A percentile compares a stretch with the other conserved stretches of the same genome.
Evolutionary conservation across 1,139 yeast genomes (phyloP).

Genomic region (Groenewaldozyma sp.): DNA sequence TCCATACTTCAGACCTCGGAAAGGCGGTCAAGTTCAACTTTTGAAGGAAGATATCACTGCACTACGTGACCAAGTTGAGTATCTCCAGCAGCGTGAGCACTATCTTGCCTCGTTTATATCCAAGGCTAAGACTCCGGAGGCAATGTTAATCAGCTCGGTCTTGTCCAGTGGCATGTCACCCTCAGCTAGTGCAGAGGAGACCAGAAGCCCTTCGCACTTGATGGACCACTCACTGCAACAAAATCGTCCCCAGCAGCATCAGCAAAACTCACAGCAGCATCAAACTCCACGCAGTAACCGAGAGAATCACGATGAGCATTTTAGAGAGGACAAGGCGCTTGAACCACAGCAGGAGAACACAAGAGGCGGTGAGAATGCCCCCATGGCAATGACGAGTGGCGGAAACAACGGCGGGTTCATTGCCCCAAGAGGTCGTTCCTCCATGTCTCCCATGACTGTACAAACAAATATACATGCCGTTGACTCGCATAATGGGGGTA

Average conservation of each 20-base stretch:
- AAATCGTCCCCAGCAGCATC: too few relatives aligned
- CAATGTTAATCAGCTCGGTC: neutral
- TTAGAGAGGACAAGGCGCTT: too few relatives aligned
- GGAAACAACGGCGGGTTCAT: neutral
- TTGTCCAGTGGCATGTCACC: neutral
- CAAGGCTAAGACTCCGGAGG: neutral
- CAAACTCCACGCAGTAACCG: neutral
- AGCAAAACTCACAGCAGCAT: too few relatives aligned
- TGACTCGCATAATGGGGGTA: neutral
- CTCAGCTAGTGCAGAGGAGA: neutral
- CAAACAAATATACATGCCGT: neutral
- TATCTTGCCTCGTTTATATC: conserved; percentile 16
- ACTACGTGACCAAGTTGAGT: conserved; percentile 66
- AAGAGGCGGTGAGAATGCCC: too few relatives aligned
- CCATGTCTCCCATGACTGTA: neutral
- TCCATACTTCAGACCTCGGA: conserved; percentile 84
- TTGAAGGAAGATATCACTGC: conserved; percentile 80
- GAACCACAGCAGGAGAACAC: too few relatives aligned
- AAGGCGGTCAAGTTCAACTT: conserved; percentile 82
- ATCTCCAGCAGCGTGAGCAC: conserved; percentile 50
- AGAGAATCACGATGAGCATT: neutral
- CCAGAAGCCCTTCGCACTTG: neutral
- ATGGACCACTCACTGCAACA: too few relatives aligned
- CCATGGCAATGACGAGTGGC: neutral
- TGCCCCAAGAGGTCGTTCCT: neutral